A percentile compares a stretch with the other conserved stretches of the same genome.
Conservation (phyloP, 371 early-diverging fungal species). For the Syncephalastrum contaminatum region DNA sequence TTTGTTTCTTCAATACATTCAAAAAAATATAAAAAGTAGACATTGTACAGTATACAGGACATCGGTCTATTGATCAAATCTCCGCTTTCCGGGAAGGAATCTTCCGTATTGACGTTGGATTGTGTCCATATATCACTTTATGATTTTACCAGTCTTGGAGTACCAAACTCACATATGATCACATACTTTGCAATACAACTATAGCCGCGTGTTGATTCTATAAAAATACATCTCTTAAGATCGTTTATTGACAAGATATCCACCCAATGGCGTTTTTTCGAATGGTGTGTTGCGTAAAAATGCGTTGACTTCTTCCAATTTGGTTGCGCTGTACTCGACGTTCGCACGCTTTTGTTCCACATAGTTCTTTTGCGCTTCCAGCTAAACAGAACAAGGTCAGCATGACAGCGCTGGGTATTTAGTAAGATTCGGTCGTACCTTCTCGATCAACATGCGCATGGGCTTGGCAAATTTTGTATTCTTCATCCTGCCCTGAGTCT, state of each 20-base stretch:
- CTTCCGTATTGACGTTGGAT: too few species aligned
- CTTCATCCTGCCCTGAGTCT: slow-evolving; percentile 47
- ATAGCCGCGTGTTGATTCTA: background rate
- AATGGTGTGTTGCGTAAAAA: slow-evolving; percentile 55
- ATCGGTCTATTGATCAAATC: too few species aligned
- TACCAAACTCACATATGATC: too few species aligned
- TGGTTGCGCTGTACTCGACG: slow-evolving; percentile 77
- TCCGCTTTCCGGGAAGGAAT: too few species aligned
- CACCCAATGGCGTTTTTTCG: slow-evolving; percentile 65
- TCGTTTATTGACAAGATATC: background rate
- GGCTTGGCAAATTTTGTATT: too few species aligned
- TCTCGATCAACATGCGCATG: slow-evolving; percentile 54
- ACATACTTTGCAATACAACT: background rate
- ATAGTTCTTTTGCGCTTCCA: slow-evolving; percentile 76
- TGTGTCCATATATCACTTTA: background rate
- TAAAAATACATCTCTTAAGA: background rate
- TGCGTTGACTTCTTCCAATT: slow-evolving; percentile 59
- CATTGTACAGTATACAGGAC: too few species aligned
- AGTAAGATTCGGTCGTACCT: slow-evolving; percentile 42
- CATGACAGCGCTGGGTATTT: background rate
- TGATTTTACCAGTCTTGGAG: slow-evolving; percentile 1
- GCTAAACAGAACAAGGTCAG: slow-evolving; percentile 18
- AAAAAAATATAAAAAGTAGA: too few species aligned
- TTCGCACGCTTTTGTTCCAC: slow-evolving; percentile 73
- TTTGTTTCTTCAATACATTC: too few species aligned